phyloP scores from a whole-genome alignment of 2,329 filamentous ascomycete species.

The Tolypocladium sp. region DNA sequence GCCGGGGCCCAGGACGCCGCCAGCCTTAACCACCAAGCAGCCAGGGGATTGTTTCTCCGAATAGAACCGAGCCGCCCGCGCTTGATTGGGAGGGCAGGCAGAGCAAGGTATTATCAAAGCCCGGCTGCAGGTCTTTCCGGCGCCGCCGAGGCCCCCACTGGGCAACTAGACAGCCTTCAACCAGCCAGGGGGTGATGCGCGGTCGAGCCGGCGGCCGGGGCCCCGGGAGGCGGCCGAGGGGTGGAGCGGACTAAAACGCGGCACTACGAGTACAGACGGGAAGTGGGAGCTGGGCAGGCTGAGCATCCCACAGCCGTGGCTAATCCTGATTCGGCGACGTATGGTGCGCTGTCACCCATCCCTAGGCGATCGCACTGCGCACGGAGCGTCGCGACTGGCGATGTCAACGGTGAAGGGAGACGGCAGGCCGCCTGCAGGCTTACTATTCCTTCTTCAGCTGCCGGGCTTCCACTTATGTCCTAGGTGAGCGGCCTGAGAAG shows the following conservation, averaged over 20 bases:
- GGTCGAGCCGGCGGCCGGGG: not conserved
- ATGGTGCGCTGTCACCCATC: not conserved
- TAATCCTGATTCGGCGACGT: not conserved
- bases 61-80: not conserved
- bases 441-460: not conserved
- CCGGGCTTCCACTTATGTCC: not conserved
- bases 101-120: not conserved
- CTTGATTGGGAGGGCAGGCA: not conserved
- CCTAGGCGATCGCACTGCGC: not conserved
- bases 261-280: not conserved
- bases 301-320: not conserved
- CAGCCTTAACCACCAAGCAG: not conserved
- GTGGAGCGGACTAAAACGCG: not conserved
- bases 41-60: not conserved
- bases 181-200: not conserved
- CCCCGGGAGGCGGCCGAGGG: not conserved
- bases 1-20: not conserved
- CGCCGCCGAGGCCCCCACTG: not conserved
- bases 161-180: not conserved
- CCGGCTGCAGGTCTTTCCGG: not conserved
- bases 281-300: not conserved
- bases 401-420: not conserved
- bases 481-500: not conserved
- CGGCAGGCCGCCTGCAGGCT: not conserved
- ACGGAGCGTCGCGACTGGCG: not conserved